A percentile compares a stretch with the other conserved stretches of the same genome.
These are phyloP conservation scores for Colletotrichum sp. DNA, from an alignment of 2,329 filamentous ascomycete genomes.

Conservation along the genomic window DNA sequence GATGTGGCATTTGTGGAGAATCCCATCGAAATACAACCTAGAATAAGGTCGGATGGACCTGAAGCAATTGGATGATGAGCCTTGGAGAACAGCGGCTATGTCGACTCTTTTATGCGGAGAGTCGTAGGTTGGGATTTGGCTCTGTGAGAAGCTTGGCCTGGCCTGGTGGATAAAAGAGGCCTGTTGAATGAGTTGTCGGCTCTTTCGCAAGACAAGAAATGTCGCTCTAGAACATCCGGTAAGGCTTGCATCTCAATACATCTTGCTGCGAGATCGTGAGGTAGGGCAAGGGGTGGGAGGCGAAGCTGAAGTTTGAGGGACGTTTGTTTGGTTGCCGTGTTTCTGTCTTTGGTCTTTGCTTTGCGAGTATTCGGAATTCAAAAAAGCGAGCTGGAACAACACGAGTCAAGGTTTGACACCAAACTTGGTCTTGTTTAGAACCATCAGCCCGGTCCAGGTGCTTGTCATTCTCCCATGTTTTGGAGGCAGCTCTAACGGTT, in stretches of 20 bases:
- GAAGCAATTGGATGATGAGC: no score
- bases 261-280: not conserved
- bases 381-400: not conserved
- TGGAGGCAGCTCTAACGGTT: no score
- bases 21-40: no score
- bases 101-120: no score
- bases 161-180: not conserved
- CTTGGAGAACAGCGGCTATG: no score
- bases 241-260: not conserved
- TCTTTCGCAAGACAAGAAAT: not conserved
- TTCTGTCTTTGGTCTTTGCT: not conserved
- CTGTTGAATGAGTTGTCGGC: not conserved
- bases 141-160: fast-evolving
- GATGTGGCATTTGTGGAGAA: not conserved
- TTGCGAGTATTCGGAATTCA: not conserved
- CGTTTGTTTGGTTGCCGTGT: not conserved
- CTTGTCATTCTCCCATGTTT: no score
- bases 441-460: no score
- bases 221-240: not conserved
- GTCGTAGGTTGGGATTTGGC: no score
- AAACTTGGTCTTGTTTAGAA: fast-evolving
- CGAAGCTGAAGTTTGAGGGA: fast-evolving
- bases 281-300: no score
- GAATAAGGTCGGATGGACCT: no score
- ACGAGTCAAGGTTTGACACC: not conserved